Evolutionary conservation across 2,329 filamentous ascomycete genomes (phyloP), one percentile per base, ranked within the genome.

Genomic region (Sarocladium oryzae): DNA sequence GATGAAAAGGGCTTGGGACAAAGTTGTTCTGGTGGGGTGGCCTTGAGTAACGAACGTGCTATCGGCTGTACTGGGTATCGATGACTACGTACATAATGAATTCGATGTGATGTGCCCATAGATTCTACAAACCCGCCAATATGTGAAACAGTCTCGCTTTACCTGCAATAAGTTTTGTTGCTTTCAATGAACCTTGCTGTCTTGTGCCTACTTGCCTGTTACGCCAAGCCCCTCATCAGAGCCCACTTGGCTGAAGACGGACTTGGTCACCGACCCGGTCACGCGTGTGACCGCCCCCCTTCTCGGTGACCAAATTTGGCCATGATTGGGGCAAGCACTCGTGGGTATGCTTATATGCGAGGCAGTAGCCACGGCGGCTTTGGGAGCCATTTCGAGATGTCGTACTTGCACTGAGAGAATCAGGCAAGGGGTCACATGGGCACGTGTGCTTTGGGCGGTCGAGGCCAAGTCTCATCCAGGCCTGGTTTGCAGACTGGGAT

Each of bases 31-130:
- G n/a, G n/a, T n/a, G n/a, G n/a, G n/a, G n/a, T n/a, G n/a, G n/a
- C n/a, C n/a, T n/a, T n/a, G n/a, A n/a, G n/a, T n/a, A n/a, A n/a
- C n/a, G n/a, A n/a, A n/a, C n/a, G n/a, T n/a, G n/a, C n/a, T n/a
- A n/a, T n/a, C n/a, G n/a, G n/a, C n/a, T n/a, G n/a, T 40, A 18
- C 21, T 40, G n/a, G 36, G 13, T 20, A 40, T 7, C 36, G 36
- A 21, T 40, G n/a, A n/a, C n/a, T 45, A 45, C 40, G 4, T 26
- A 45, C 18, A n/a, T 45, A 23, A 45, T 45, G 23, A 45, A 26
- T 45, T n/a, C n/a, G 40, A 28, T 6, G 40, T 28, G 24, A 45
- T 45, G 40, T 23, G n/a, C 36, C 8, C 21, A 20, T 21, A n/a
- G n/a, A n/a, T n/a, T n/a, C n/a, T n/a, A n/a, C n/a, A n/a, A n/a